Evolutionary conservation across 2,329 filamentous ascomycete genomes (phyloP).

Genomic region (Blastomyces emzantsi): DNA sequence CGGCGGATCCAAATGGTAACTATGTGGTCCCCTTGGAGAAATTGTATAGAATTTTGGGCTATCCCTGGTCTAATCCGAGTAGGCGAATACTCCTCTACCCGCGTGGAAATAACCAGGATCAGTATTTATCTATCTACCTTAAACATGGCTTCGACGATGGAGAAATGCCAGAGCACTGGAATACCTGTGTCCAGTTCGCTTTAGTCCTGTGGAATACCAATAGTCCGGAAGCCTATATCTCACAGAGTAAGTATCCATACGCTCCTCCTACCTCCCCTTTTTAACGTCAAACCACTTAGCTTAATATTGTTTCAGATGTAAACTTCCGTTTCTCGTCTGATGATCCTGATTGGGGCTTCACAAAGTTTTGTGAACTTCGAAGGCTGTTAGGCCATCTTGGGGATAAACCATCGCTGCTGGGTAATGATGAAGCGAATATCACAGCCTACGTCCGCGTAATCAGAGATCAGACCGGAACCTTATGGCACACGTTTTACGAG

Average conservation of each 20-base stretch:
- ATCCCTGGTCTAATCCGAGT: neutral
- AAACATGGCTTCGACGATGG: constrained; percentile 10
- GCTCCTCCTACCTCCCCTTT: neutral
- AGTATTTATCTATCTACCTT: constrained; percentile 11
- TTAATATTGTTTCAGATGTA: neutral
- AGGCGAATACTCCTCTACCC: constrained; percentile 11
- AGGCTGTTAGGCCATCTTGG: constrained; percentile 5
- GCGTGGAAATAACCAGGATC: constrained; percentile 3
- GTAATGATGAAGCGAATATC: constrained; percentile 24
- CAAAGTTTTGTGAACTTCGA: constrained; percentile 11
- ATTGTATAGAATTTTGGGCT: neutral
- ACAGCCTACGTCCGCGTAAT: constrained; percentile 24
- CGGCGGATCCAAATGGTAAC: constrained; percentile 74
- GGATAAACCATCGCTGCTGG: constrained; percentile 15
- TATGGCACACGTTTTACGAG: constrained; percentile 21
- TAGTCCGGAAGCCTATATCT: neutral
- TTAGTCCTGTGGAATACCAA: constrained; percentile 13
- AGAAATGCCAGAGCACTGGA: constrained; percentile 10
- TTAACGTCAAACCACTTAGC: neutral
- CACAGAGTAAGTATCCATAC: neutral
- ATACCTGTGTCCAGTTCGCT: constrained; percentile 11
- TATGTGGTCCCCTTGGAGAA: constrained; percentile 23
- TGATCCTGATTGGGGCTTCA: constrained; percentile 12
- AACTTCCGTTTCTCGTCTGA: constrained; percentile 9
- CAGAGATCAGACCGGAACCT: constrained; percentile 24